phyloP scores from a whole-genome alignment of 352 stramenopile species.

The Paralagenidium karlingii region DNA sequence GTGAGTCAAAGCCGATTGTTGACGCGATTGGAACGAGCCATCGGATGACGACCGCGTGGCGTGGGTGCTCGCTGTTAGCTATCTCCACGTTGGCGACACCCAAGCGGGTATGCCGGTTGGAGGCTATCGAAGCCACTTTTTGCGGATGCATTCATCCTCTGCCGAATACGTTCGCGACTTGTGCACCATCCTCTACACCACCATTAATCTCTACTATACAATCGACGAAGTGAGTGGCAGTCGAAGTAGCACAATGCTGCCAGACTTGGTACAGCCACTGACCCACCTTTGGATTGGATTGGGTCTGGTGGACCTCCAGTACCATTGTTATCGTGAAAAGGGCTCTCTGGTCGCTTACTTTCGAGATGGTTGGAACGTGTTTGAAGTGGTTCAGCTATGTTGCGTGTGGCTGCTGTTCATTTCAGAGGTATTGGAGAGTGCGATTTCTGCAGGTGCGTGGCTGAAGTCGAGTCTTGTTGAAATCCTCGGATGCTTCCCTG shows the following conservation, averaged over 20 bases:
- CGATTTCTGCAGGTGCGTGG: no score
- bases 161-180: slow-evolving; percentile 48
- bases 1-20: slow-evolving; percentile 17
- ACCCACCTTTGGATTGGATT: background rate
- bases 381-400: slow-evolving; percentile 54
- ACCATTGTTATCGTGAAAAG: slow-evolving; percentile 28
- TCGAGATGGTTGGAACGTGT: slow-evolving; percentile 65
- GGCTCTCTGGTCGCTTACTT: slow-evolving; percentile 47
- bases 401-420: slow-evolving; percentile 55
- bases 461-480: no score
- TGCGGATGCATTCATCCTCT: slow-evolving; percentile 16
- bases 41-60: no score
- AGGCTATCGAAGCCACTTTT: slow-evolving; percentile 50
- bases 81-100: slow-evolving; percentile 59
- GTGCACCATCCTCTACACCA: slow-evolving; percentile 36
- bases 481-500: no score
- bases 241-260: no score
- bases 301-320: no score
- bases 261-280: background rate
- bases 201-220: slow-evolving; percentile 61
- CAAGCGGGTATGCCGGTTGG: slow-evolving; percentile 55
- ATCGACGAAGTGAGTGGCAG: slow-evolving; percentile 38
- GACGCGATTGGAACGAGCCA: background rate
- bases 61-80: slow-evolving; percentile 16
- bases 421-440: slow-evolving; percentile 40